These are phyloP conservation scores for Zymoseptoria brevis DNA, from an alignment of 2,329 filamentous ascomycete genomes.

Conservation along the genomic window DNA sequence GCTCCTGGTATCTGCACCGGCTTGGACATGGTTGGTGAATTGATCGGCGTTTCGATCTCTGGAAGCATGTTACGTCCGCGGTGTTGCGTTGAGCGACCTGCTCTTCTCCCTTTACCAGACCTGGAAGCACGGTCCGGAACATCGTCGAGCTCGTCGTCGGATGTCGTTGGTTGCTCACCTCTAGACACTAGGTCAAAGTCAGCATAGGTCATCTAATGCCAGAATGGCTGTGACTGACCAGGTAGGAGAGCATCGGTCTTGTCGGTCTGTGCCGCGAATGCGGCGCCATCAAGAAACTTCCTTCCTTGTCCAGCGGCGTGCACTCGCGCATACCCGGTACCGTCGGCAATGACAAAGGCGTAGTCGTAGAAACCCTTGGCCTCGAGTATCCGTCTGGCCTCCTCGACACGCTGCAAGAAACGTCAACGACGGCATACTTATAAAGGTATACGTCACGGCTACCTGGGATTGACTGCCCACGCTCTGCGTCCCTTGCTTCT, in stretches of 20 bases:
- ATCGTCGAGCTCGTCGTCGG: background rate
- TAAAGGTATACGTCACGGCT: background rate
- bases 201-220: background rate
- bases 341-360: slow-evolving; percentile 12
- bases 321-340: slow-evolving; percentile 7
- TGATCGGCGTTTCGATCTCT: slow-evolving; percentile 2
- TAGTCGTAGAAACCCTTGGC: slow-evolving; percentile 1
- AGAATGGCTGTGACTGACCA: background rate
- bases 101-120: background rate
- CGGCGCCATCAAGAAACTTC: slow-evolving; percentile 5
- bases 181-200: background rate
- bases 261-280: slow-evolving; percentile 2
- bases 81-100: background rate
- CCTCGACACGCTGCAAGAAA: background rate
- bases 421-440: background rate
- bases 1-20: background rate
- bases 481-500: background rate
- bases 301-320: slow-evolving; percentile 7
- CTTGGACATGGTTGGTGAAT: background rate
- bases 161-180: background rate
- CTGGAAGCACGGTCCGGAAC: background rate
- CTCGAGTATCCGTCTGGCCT: slow-evolving; percentile 1
- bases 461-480: background rate
- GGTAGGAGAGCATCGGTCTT: background rate
- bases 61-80: slow-evolving; percentile 9